These are phyloP conservation scores for Cyclotella cryptica DNA, from an alignment of 108 stramenopile species.

Conservation along the genomic window DNA sequence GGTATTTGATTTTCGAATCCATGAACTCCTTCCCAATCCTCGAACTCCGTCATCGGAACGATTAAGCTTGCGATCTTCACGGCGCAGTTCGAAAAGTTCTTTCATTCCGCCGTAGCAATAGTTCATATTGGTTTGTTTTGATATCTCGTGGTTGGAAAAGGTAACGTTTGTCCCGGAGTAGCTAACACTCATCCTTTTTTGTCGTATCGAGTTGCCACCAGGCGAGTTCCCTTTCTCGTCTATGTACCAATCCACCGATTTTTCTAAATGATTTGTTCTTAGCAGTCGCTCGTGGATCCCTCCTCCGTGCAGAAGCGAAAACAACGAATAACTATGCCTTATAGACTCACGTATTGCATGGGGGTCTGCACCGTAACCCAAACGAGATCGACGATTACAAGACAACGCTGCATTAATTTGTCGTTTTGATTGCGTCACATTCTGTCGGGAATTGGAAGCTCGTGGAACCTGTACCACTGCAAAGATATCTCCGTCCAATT, in stretches of 20 bases:
- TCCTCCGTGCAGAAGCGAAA: constrained; percentile 72
- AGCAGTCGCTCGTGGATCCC: constrained; percentile 64
- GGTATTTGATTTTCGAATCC: constrained; percentile 23
- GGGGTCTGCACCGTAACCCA: constrained; percentile 60
- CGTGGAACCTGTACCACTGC: constrained; percentile 58
- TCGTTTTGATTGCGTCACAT: not conserved
- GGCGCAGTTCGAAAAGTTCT: constrained; percentile 56
- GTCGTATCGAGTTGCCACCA: not conserved
- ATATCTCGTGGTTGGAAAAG: too few species aligned
- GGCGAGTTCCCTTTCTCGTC: constrained; percentile 11
- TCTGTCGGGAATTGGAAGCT: constrained; percentile 20
- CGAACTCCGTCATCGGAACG: constrained; percentile 13
- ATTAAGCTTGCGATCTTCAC: constrained; percentile 44
- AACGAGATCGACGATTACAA: constrained; percentile 13
- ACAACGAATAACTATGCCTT: constrained; percentile 55
- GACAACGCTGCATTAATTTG: not conserved
- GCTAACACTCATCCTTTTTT: constrained; percentile 6
- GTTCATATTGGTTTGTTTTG: not conserved
- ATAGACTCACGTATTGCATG: constrained; percentile 61
- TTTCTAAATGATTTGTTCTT: constrained; percentile 37
- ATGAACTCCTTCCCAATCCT: not conserved
- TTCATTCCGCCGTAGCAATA: constrained; percentile 61
- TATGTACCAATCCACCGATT: constrained; percentile 31
- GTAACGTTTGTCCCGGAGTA: not conserved
- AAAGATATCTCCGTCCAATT: constrained; percentile 53